A percentile compares a stretch with the other conserved stretches of the same genome.
These are phyloP conservation scores for Trichoderma sp. DNA, from an alignment of 2,329 filamentous ascomycete genomes.

Conservation along the genomic window DNA sequence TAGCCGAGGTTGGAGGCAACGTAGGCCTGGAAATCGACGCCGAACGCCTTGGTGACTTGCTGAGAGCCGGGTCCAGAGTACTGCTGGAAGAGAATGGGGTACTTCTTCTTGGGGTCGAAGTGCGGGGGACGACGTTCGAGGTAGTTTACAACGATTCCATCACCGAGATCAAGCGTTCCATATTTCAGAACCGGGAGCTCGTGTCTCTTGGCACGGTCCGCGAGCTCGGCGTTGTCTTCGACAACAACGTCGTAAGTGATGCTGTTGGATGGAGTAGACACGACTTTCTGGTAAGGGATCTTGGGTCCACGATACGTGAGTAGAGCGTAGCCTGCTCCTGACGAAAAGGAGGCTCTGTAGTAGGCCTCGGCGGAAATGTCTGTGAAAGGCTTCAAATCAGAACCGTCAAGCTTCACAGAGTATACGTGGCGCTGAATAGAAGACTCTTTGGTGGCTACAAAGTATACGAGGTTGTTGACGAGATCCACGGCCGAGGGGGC, in stretches of 20 bases:
- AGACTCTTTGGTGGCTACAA: slow-evolving; percentile 79
- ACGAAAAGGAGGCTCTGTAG: slow-evolving; percentile 81
- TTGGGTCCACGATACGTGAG: slow-evolving; percentile 79
- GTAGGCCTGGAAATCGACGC: slow-evolving; percentile 86
- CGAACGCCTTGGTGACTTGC: slow-evolving; percentile 75
- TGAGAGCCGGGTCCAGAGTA: slow-evolving; percentile 97
- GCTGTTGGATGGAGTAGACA: slow-evolving; percentile 72
- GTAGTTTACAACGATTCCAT: slow-evolving; percentile 68
- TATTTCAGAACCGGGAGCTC: slow-evolving; percentile 83
- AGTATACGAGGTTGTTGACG: slow-evolving; percentile 85
- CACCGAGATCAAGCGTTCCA: slow-evolving; percentile 75
- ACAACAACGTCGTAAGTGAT: slow-evolving; percentile 66
- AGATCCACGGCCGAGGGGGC: slow-evolving; percentile 84
- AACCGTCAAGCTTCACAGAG: slow-evolving; percentile 80
- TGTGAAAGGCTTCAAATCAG: slow-evolving; percentile 69
- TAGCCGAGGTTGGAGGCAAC: slow-evolving; percentile 84
- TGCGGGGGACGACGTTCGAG: slow-evolving; percentile 87
- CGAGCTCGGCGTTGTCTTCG: slow-evolving; percentile 73
- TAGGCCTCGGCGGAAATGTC: slow-evolving; percentile 72
- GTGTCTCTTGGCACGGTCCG: slow-evolving; percentile 67
- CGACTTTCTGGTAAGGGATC: slow-evolving; percentile 87
- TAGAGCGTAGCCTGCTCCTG: slow-evolving; percentile 77
- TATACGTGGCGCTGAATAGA: slow-evolving; percentile 91
- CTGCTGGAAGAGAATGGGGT: slow-evolving; percentile 91
- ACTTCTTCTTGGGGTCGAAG: slow-evolving; percentile 79